Conservation (phyloP, 192 early-diverging fungal species). For the Polychytrium aggregatum region DNA sequence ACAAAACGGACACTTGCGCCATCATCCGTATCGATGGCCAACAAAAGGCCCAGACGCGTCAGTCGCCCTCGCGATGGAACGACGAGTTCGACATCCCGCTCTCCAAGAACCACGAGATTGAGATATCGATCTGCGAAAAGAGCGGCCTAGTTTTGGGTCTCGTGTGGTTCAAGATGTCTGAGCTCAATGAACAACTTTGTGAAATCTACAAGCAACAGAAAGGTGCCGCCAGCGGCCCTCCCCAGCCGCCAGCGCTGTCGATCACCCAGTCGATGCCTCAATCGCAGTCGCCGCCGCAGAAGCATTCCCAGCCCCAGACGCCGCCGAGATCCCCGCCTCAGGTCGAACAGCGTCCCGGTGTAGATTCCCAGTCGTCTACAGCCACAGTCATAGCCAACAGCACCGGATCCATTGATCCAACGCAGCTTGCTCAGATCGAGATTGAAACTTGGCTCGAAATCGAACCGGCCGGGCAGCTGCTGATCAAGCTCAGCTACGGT, state of each 20-base stretch:
- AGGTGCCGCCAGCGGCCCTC: too few relatives aligned
- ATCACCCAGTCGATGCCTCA: slow-evolving; percentile 12
- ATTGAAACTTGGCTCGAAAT: slow-evolving; percentile 80
- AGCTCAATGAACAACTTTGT: slow-evolving; percentile 76
- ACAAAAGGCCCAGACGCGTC: slow-evolving; percentile 60
- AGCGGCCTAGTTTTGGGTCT: slow-evolving; percentile 63
- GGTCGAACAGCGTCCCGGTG: neutral
- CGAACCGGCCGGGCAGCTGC: slow-evolving; percentile 83
- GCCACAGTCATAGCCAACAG: neutral
- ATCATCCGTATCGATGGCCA: slow-evolving; percentile 78
- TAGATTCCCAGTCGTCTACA: neutral
- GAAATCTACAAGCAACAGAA: too few relatives aligned
- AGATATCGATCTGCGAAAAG: slow-evolving; percentile 82
- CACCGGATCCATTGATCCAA: slow-evolving; percentile 19
- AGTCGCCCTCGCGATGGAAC: slow-evolving; percentile 56
- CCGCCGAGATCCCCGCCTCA: neutral
- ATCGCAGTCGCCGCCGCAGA: slow-evolving; percentile 34
- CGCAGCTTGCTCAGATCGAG: too few relatives aligned
- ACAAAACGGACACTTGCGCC: slow-evolving; percentile 55
- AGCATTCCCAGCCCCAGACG: neutral
- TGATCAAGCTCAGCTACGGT: slow-evolving; percentile 47
- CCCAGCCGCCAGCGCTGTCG: too few relatives aligned
- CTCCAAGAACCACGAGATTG: slow-evolving; percentile 84
- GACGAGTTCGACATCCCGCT: slow-evolving; percentile 81
- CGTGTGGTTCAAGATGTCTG: slow-evolving; percentile 87